Base-by-base conservation (phyloP, 305 asterid genomes). In the Rubia occidens region DNA sequence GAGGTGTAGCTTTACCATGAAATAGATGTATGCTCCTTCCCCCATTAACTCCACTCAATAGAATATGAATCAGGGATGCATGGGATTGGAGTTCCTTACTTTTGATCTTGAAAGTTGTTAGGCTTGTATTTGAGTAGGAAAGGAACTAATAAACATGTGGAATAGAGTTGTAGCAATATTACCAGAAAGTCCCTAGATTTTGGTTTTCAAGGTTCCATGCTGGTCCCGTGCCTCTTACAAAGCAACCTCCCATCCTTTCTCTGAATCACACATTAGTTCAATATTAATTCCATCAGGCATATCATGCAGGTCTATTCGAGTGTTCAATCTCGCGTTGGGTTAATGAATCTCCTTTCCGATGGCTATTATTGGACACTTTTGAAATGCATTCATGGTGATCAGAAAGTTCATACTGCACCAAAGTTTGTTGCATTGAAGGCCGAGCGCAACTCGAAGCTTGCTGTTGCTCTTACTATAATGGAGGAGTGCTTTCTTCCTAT, bases 401-500 rank as follows among this genome's bases (percentile, higher is more conserved):
- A 86, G 65, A 86, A 80, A 78, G 86, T 83, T 72, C 90, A 85
- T 77, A 81, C 89, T 73, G 80, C 80, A 40, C 88, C 71, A 71
- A 86, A 76, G 43, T 76, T 77, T 72, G 84, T 85, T 71, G 90
- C 96, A 61, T 75, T 95, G 71, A 85, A 75, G 85, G 96, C 96
- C 68, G 98, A 92, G 77, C 88, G 96, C 90, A 88, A 92, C 81
- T 87, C 96, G 20, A 89, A 89, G 77, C 77, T 92, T 78, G 96
- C 98, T 74, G 96, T 89, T 77, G 89, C 96, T 26, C 88, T 89
- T 83, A 92, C 96, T 7, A 84, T 92, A 45, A 82, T 92, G 91
- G 96, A 92, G 85, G 96, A 89, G 70, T 88, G 98, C 78, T 92
- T 92, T 82, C 93, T 88, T 70, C 93, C 96, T 8, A 92, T 92